These are phyloP conservation scores for Eimeria maxima DNA, from an alignment of 169 alveolate genomes.

Conservation along the genomic window DNA sequence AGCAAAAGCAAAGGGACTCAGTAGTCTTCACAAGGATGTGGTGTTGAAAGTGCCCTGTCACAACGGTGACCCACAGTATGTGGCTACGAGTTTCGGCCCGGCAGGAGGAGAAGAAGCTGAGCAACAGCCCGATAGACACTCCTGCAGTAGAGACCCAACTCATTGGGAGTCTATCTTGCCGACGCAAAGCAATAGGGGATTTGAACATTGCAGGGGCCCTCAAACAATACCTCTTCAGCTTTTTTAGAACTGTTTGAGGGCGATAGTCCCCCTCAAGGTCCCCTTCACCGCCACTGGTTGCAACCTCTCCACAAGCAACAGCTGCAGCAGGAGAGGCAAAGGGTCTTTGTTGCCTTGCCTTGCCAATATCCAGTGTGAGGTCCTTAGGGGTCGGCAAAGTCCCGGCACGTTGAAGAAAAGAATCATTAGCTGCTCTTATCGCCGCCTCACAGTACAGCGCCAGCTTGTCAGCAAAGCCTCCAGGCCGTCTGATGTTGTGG, in stretches of 20 bases:
- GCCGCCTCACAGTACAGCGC: slow-evolving; percentile 65
- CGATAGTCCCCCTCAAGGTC: background rate
- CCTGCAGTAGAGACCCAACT: slow-evolving; percentile 58
- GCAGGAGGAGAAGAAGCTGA: slow-evolving; percentile 63
- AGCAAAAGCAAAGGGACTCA: background rate
- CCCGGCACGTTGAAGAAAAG: slow-evolving; percentile 18
- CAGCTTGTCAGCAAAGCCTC: slow-evolving; percentile 65
- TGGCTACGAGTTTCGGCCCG: background rate
- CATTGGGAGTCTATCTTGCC: background rate
- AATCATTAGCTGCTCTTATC: slow-evolving; percentile 39
- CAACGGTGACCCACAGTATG: slow-evolving; percentile 30
- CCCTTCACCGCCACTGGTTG: background rate
- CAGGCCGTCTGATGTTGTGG: slow-evolving; percentile 20
- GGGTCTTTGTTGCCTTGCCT: background rate
- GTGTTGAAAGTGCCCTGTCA: background rate
- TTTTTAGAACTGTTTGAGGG: background rate
- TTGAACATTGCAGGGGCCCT: background rate
- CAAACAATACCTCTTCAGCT: background rate
- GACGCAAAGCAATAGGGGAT: background rate
- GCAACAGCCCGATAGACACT: slow-evolving; percentile 61
- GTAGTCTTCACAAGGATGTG: background rate
- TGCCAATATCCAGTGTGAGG: background rate
- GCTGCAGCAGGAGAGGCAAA: slow-evolving; percentile 6
- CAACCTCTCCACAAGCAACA: background rate
- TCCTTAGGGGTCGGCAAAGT: background rate